phyloP scores from a whole-genome alignment of 495 filamentous ascomycete species.

The Mycothermus thermophilus region DNA sequence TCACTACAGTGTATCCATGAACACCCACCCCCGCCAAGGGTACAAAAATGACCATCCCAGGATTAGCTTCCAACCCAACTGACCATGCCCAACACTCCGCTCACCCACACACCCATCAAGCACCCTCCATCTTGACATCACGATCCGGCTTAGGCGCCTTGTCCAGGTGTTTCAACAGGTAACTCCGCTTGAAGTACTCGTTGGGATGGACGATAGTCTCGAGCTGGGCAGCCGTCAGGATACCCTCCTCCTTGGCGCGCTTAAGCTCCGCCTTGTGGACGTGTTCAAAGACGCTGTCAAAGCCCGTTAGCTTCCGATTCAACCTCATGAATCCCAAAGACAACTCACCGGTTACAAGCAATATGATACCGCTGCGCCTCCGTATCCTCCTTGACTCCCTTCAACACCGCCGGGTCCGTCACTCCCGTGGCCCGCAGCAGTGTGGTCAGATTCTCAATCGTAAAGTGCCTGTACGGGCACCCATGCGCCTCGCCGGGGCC shows the following conservation, averaged over 20 bases:
- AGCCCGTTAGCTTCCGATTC: neutral
- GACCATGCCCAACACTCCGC: too few relatives aligned
- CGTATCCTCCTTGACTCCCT: conserved; percentile 76
- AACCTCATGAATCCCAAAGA: neutral
- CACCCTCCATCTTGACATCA: conserved; percentile 41
- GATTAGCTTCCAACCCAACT: too few relatives aligned
- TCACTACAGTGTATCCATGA: too few relatives aligned
- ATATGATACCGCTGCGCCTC: conserved; percentile 83
- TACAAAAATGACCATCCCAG: too few relatives aligned
- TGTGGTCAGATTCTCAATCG: conserved; percentile 64
- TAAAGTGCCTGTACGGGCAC: conserved; percentile 91
- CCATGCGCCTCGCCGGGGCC: conserved; percentile 79
- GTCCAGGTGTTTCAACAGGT: conserved; percentile 62
- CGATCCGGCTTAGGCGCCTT: too few relatives aligned
- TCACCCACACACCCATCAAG: too few relatives aligned
- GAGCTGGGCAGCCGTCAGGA: conserved; percentile 64
- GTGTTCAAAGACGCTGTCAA: conserved; percentile 65
- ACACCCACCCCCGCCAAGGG: too few relatives aligned
- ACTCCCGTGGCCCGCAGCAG: conserved; percentile 64
- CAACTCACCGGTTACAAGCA: conserved; percentile 66
- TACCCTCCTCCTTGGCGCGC: conserved; percentile 68
- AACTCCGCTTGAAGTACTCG: conserved; percentile 92
- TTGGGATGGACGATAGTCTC: conserved; percentile 98
- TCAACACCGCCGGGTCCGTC: conserved; percentile 59
- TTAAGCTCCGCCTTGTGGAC: conserved; percentile 77